These are phyloP conservation scores for Calonectria leucothoes DNA, from an alignment of 2,329 filamentous ascomycete species.

Conservation along the genomic window DNA sequence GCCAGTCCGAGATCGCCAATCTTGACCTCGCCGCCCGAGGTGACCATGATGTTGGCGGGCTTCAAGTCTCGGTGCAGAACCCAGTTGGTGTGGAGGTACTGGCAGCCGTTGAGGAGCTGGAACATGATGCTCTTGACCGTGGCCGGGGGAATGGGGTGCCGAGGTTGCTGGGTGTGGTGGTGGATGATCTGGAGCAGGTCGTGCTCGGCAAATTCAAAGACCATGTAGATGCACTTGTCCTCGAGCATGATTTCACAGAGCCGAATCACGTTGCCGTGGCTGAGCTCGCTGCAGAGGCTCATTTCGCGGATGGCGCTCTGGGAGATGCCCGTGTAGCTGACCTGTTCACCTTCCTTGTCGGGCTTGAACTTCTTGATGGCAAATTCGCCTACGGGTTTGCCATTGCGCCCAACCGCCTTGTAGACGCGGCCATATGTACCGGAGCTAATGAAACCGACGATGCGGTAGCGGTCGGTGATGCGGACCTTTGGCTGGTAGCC, in stretches of 20 bases:
- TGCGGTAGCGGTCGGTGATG: slow-evolving; percentile 93
- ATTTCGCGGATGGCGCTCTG: slow-evolving; percentile 98
- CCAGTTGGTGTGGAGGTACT: slow-evolving; percentile 97
- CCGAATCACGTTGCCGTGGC: slow-evolving; percentile 88
- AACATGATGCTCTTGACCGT: slow-evolving; percentile 96
- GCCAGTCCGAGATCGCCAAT: slow-evolving; percentile 95
- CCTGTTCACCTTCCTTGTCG: slow-evolving; percentile 94
- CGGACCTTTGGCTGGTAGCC: slow-evolving; percentile 82
- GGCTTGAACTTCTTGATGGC: slow-evolving; percentile 99
- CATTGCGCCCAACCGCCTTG: slow-evolving; percentile 81
- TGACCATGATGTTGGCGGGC: slow-evolving; percentile 99
- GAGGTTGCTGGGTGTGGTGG: slow-evolving; percentile 90
- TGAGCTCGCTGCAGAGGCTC: slow-evolving; percentile 93
- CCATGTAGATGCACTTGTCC: slow-evolving; percentile 99
- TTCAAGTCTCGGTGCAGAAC: slow-evolving; percentile 97
- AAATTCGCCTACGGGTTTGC: slow-evolving; percentile 75
- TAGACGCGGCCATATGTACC: slow-evolving; percentile 98
- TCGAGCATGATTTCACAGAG: slow-evolving; percentile 96
- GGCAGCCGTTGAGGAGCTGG: slow-evolving; percentile 92
- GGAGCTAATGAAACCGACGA: slow-evolving; percentile 97
- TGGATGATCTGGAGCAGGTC: slow-evolving; percentile 98
- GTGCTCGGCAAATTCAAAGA: slow-evolving; percentile 98
- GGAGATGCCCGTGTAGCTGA: slow-evolving; percentile 97
- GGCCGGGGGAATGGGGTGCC: slow-evolving; percentile 87
- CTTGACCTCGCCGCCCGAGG: slow-evolving; percentile 87